phyloP scores from a whole-genome alignment of 345 rosid genomes.

The Angophora floribunda region DNA sequence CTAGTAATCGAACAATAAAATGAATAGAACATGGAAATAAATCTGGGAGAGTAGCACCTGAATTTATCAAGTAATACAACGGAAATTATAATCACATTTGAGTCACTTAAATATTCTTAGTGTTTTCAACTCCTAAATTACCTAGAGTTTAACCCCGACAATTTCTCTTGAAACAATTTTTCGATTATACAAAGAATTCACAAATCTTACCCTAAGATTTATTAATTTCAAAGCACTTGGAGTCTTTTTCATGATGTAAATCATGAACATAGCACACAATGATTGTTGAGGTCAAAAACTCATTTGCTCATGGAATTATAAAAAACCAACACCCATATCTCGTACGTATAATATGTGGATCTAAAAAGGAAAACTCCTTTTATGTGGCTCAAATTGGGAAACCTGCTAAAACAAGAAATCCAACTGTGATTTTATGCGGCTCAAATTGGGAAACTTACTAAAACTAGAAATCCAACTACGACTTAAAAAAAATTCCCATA shows the following conservation, averaged over 20 bases:
- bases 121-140: not conserved
- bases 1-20: not conserved
- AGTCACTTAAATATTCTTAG: not conserved
- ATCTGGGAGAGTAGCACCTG: not conserved
- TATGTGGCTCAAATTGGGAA: too few relatives aligned
- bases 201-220: not conserved
- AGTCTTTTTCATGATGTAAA: not conserved
- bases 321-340: not conserved
- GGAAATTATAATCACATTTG: not conserved
- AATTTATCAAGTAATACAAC: not conserved
- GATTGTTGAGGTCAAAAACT: not conserved
- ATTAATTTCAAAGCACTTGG: too few relatives aligned
- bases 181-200: not conserved
- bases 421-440: not conserved
- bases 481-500: not conserved
- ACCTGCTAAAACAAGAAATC: too few relatives aligned
- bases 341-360: not conserved
- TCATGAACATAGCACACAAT: not conserved
- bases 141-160: too few relatives aligned
- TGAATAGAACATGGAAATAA: not conserved
- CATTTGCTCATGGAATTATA: not conserved
- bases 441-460: not conserved
- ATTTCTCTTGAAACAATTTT: not conserved
- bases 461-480: not conserved
- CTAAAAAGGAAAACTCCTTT: not conserved